A percentile compares a stretch with the other conserved stretches of the same genome.
These are phyloP conservation scores for Madurella fahalii DNA, from an alignment of 2,329 filamentous ascomycete species.

Conservation along the genomic window DNA sequence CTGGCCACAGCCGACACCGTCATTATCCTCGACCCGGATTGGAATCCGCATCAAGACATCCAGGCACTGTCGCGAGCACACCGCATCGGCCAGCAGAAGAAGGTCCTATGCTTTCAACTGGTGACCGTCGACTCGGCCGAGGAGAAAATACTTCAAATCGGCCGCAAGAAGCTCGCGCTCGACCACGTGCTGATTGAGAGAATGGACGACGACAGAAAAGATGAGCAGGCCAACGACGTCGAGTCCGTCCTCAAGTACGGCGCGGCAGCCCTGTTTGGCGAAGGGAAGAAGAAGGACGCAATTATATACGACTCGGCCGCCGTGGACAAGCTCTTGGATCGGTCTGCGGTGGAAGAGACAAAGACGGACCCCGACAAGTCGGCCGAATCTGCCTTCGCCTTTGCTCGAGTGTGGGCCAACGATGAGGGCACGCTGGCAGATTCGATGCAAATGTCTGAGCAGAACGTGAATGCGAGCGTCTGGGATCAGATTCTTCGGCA, in stretches of 20 bases:
- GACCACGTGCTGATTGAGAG: slow-evolving; percentile 93
- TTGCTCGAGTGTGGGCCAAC: slow-evolving; percentile 89
- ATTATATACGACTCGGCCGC: slow-evolving; percentile 78
- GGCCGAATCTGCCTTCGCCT: slow-evolving; percentile 78
- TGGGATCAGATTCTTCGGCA: slow-evolving; percentile 90
- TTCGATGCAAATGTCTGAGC: slow-evolving; percentile 49
- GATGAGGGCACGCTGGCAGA: slow-evolving; percentile 65
- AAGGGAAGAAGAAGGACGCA: slow-evolving; percentile 64
- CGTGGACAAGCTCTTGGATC: slow-evolving; percentile 87
- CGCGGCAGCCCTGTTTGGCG: slow-evolving; percentile 79
- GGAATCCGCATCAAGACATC: slow-evolving; percentile 97
- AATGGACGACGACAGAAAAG: slow-evolving; percentile 66
- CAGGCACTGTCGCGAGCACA: slow-evolving; percentile 93
- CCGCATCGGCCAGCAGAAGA: slow-evolving; percentile 92
- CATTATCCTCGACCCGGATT: slow-evolving; percentile 94
- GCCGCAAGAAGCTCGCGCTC: slow-evolving; percentile 90
- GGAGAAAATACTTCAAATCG: slow-evolving; percentile 94
- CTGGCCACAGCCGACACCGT: slow-evolving; percentile 95
- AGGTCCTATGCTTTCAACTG: slow-evolving; percentile 91
- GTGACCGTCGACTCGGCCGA: slow-evolving; percentile 87
- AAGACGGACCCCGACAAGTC: slow-evolving; percentile 59
- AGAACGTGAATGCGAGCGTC: slow-evolving; percentile 36
- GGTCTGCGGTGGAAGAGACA: slow-evolving; percentile 73
- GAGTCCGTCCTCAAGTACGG: slow-evolving; percentile 86
- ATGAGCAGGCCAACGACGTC: slow-evolving; percentile 68